Percentiles rank a stretch among this genome's conserved stretches.
Evolutionary conservation across 768 basidiomycete genomes (phyloP).

Genomic region (Boletus insuetus): DNA sequence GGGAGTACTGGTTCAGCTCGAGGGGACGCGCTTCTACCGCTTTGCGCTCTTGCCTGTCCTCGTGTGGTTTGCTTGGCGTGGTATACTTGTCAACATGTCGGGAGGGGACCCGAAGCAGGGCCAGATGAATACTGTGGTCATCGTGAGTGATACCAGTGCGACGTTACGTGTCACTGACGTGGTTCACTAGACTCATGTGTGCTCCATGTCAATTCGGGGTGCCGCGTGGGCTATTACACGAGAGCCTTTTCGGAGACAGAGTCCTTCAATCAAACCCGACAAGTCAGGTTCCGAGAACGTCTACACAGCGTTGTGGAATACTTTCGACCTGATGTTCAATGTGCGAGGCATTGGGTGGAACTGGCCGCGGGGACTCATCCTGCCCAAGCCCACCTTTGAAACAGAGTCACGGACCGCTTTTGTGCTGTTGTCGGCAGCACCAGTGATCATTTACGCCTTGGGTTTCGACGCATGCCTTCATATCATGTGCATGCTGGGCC

Average conservation of each 20-base stretch:
- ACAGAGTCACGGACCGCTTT: conserved; percentile 17
- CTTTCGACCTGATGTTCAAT: conserved; percentile 22
- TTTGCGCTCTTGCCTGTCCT: conserved; percentile 48
- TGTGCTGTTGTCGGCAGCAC: conserved; percentile 7
- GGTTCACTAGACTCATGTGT: conserved; percentile 13
- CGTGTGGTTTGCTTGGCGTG: conserved; percentile 43
- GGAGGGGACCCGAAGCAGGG: conserved; percentile 15
- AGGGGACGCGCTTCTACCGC: conserved; percentile 40
- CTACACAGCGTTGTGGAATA: conserved; percentile 21
- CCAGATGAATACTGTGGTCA: conserved; percentile 10
- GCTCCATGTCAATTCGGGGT: conserved; percentile 10
- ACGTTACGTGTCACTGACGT: neutral
- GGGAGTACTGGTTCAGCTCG: conserved; percentile 50
- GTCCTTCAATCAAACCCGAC: neutral
- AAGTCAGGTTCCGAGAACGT: neutral
- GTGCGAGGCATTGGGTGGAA: conserved; percentile 29
- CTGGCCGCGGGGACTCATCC: conserved; percentile 12
- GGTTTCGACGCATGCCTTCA: conserved; percentile 14
- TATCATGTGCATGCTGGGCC: conserved; percentile 30
- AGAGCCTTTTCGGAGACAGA: conserved; percentile 12
- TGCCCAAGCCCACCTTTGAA: conserved; percentile 15
- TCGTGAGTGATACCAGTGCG: conserved; percentile 12
- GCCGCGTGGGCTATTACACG: conserved; percentile 16
- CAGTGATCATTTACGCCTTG: conserved; percentile 3
- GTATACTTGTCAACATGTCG: conserved; percentile 25